Evolutionary conservation across 805 yeast genomes (phyloP), one percentile per base, ranked within the genome.

Genomic region (Yarrowia deformans): DNA sequence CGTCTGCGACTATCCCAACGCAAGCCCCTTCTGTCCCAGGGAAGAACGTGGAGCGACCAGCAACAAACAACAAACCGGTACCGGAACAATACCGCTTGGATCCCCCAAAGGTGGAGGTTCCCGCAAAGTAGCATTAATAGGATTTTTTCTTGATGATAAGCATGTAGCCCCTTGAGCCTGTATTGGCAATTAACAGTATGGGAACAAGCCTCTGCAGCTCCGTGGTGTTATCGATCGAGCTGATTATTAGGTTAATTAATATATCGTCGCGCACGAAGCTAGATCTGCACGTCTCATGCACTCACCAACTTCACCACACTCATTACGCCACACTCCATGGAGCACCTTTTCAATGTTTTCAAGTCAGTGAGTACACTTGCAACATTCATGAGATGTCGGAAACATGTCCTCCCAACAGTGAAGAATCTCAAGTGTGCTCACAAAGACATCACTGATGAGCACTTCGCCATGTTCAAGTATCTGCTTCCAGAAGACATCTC

Each of bases 401-500:
- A 63, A 32, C 68, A 63, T 10, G 68, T 63, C 2, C 68, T 63
- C 1, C 68, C 68, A 13, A 63, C 68, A 1, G 68, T 48, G 1
- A 29, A 19, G 43, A 63, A 48, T 18, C 68, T 63, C 39, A 23
- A 19, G 7, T 14, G 18, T 4, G 56, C 68, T 3, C 68, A 63
- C 45, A 63, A 63, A 12, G 56, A 39, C 37, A 10, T 49, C 4
- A 13, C 55, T 12, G 68, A 63, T n/a, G 77, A 81, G 10, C 97
- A 91, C 76, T 82, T 90, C 43, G 90, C 96, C 1, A 81, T 83
- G 69, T 82, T 93, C 40, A 84, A 82, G 55, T 83, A 80, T 9
- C 74, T 93, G 8, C 76, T 90, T 1, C 97, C 97, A 0, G 80
- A 84, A 35, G 94, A 90, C 61, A 85, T 90, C 13, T 79, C 87